These are phyloP conservation scores for Quercus alba DNA, from an alignment of 306 rosid species.

Conservation along the genomic window DNA sequence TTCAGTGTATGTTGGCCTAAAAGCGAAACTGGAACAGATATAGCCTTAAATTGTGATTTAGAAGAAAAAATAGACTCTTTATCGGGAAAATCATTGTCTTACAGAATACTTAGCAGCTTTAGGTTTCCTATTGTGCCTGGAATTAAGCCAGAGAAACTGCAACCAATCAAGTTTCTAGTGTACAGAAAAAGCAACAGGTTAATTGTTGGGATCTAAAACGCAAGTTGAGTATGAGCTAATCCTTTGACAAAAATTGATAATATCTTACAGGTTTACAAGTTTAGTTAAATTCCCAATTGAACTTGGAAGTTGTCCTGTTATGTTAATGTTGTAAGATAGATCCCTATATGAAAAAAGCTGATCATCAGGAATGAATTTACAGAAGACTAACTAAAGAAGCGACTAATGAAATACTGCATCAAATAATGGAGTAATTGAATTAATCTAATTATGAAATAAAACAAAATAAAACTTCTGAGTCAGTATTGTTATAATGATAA, in stretches of 20 bases:
- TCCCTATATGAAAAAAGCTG: not conserved
- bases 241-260: too few relatives aligned
- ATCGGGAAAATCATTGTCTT: too few relatives aligned
- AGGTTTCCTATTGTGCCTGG: too few relatives aligned
- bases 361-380: not conserved
- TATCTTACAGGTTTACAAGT: not conserved
- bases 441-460: not conserved
- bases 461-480: not conserved
- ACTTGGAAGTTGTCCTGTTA: not conserved
- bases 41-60: not conserved
- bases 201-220: too few relatives aligned
- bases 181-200: too few relatives aligned
- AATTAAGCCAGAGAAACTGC: too few relatives aligned
- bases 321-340: not conserved
- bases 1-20: not conserved
- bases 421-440: not conserved
- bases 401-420: not conserved
- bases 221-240: too few relatives aligned
- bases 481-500: not conserved
- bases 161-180: too few relatives aligned
- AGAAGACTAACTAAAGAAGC: too few relatives aligned
- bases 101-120: too few relatives aligned
- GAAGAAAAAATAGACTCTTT: not conserved
- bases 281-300: not conserved
- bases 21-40: not conserved